Percentiles rank a stretch among this genome's conserved stretches.
phyloP scores from a whole-genome alignment of 306 rosid species.

The Quercus dentata region DNA sequence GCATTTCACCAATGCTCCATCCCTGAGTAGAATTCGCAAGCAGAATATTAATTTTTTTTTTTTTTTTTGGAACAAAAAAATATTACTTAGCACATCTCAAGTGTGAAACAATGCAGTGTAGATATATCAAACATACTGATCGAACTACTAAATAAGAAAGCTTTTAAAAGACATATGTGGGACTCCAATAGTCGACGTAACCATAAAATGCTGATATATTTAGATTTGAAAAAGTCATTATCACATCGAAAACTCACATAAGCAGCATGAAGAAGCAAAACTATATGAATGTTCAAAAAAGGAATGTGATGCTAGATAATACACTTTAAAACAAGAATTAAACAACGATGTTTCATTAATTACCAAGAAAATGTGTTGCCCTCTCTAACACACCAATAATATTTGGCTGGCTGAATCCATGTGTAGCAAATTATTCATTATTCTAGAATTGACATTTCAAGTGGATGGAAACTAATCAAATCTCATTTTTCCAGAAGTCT shows the following conservation, averaged over 20 bases:
- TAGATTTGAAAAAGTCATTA: slow-evolving; percentile 6
- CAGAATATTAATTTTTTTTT: neutral
- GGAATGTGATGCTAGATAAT: neutral
- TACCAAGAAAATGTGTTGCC: neutral
- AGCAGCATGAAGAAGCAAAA: neutral
- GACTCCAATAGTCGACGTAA: neutral
- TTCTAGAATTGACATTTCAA: neutral
- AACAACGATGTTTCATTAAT: slow-evolving; percentile 3
- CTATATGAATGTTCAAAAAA: neutral
- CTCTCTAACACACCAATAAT: neutral
- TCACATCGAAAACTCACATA: slow-evolving; percentile 15
- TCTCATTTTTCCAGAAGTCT: neutral
- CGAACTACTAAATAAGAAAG: slow-evolving; percentile 7
- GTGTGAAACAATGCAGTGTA: slow-evolving; percentile 7
- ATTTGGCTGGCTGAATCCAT: neutral
- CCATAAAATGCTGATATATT: slow-evolving; percentile 13
- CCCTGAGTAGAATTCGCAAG: slow-evolving; percentile 48
- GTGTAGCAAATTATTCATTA: neutral
- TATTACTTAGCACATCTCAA: neutral
- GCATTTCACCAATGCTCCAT: slow-evolving; percentile 80
- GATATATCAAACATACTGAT: slow-evolving; percentile 8
- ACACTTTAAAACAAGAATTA: neutral
- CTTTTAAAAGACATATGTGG: neutral
- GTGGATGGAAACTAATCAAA: neutral
- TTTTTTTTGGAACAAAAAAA: neutral